Conservation (phyloP, 345 rosid species). For the Gossypium arboreum region DNA sequence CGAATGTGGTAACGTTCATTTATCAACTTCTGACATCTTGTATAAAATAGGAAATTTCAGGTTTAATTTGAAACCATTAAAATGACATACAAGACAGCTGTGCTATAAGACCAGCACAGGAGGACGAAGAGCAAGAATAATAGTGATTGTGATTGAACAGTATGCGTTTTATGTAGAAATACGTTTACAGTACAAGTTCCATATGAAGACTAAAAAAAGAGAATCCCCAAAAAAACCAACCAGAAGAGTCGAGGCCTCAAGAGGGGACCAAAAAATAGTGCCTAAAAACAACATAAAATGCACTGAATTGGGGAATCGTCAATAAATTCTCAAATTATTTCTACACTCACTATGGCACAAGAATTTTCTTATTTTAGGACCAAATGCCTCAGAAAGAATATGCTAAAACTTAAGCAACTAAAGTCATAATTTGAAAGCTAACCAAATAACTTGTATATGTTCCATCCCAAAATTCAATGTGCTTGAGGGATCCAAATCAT, state of each 20-base stretch:
- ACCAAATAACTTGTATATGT: constrained; percentile 17
- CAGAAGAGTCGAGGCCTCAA: background rate
- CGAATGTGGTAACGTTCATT: background rate
- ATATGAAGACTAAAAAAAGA: background rate
- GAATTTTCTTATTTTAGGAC: background rate
- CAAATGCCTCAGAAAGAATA: constrained; percentile 26
- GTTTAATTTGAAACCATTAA: background rate
- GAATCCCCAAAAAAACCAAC: constrained; percentile 1
- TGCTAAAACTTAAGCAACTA: constrained; percentile 22
- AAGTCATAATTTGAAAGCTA: constrained; percentile 15
- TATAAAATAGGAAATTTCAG: background rate
- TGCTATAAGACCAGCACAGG: background rate
- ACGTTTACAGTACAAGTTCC: constrained; percentile 15
- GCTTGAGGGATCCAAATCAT: constrained; percentile 32
- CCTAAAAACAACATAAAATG: constrained; percentile 2
- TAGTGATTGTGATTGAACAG: background rate
- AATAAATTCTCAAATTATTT: constrained; percentile 12
- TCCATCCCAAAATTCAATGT: constrained; percentile 32
- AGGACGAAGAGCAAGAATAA: background rate
- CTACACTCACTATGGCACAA: constrained; percentile 32
- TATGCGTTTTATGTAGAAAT: background rate
- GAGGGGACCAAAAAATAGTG: background rate
- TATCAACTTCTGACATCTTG: background rate
- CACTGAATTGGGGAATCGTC: constrained; percentile 9
- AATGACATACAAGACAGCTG: background rate